phyloP scores from a whole-genome alignment of 805 yeast species.

The Candida easanensis region DNA sequence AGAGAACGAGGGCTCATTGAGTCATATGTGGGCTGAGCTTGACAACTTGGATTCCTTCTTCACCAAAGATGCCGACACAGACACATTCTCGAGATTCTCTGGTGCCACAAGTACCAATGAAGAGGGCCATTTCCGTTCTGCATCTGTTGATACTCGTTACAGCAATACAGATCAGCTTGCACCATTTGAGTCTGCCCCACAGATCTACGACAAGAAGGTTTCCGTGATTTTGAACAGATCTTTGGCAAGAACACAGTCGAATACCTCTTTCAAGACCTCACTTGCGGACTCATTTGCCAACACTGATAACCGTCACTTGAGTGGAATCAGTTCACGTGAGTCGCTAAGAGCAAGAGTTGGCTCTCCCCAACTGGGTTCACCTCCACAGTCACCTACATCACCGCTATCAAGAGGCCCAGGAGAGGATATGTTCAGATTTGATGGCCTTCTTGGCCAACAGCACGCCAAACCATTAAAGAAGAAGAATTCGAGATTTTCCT shows the following conservation, averaged over 20 bases:
- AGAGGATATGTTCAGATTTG: slow-evolving; percentile 47
- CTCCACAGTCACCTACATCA: slow-evolving; percentile 26
- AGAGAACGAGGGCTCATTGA: slow-evolving; percentile 70
- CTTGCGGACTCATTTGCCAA: slow-evolving; percentile 63
- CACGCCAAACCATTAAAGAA: slow-evolving; percentile 15
- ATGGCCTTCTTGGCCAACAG: slow-evolving; percentile 27
- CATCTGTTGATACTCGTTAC: slow-evolving; percentile 60
- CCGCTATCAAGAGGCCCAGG: slow-evolving; percentile 31
- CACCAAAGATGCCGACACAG: slow-evolving; percentile 53
- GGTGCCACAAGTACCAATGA: slow-evolving; percentile 25
- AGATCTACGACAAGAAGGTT: slow-evolving; percentile 75
- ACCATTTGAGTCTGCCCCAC: slow-evolving; percentile 72
- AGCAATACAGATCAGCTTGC: slow-evolving; percentile 45
- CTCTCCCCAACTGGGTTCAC: slow-evolving; percentile 12
- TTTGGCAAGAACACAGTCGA: slow-evolving; percentile 70
- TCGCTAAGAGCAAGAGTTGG: slow-evolving; percentile 12
- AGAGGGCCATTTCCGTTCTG: slow-evolving; percentile 31
- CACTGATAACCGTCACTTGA: slow-evolving; percentile 23
- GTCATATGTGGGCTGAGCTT: slow-evolving; percentile 89
- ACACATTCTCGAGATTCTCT: slow-evolving; percentile 24
- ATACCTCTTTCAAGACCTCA: slow-evolving; percentile 72
- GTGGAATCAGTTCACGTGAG: slow-evolving; percentile 22
- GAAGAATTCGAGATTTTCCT: slow-evolving; percentile 19
- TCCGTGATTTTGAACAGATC: slow-evolving; percentile 71
- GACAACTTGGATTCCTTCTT: slow-evolving; percentile 88